Conservation (phyloP, 306 rosid genomes). For the Quercus bicolor region DNA sequence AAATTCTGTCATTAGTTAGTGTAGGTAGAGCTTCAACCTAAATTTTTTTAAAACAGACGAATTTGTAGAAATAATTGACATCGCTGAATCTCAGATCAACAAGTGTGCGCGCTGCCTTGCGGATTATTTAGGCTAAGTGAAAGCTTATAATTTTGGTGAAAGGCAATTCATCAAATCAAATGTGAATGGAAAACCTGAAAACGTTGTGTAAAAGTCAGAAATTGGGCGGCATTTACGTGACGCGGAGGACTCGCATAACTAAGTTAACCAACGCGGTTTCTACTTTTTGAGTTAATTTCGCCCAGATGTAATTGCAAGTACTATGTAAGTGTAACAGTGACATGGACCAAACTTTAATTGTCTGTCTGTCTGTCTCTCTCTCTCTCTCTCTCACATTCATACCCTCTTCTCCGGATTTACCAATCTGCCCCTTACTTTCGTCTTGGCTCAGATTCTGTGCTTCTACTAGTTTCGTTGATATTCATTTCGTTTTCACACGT, state of each 20-base stretch:
- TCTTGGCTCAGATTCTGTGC: too few relatives aligned
- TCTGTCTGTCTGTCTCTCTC: not conserved
- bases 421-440: not conserved
- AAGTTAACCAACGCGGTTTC: not conserved
- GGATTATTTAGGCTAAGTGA: too few relatives aligned
- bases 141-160: too few relatives aligned
- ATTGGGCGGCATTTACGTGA: conserved; percentile 15
- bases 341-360: not conserved
- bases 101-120: too few relatives aligned
- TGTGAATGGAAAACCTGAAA: not conserved
- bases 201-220: not conserved
- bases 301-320: not conserved
- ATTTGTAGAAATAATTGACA: too few relatives aligned
- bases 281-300: not conserved
- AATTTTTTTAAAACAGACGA: too few relatives aligned
- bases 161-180: too few relatives aligned
- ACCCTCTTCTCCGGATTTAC: not conserved
- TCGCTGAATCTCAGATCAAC: too few relatives aligned
- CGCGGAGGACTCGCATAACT: not conserved
- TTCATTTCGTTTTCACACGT: not conserved
- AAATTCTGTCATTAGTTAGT: too few relatives aligned
- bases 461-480: not conserved
- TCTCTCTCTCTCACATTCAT: not conserved
- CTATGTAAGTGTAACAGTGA: not conserved
- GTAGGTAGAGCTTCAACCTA: accelerated